These are phyloP conservation scores for Glutinoglossum americanum DNA, from an alignment of 495 filamentous ascomycete genomes.

Conservation along the genomic window DNA sequence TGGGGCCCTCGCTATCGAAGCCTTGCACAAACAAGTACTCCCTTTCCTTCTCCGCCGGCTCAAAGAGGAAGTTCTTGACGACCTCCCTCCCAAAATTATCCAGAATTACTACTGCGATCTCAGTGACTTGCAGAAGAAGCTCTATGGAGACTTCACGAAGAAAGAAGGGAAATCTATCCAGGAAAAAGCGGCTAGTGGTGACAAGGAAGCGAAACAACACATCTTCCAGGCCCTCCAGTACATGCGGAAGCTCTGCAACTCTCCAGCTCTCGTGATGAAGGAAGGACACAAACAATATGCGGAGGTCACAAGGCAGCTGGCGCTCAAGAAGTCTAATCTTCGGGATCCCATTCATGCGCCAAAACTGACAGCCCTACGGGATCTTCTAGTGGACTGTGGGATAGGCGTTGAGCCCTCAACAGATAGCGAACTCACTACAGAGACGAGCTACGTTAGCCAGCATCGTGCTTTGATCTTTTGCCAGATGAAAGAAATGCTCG, in stretches of 20 bases:
- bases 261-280: conserved; percentile 84
- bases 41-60: conserved; percentile 90
- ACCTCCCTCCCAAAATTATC: conserved; percentile 92
- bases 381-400: conserved; percentile 84
- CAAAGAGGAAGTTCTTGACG: conserved; percentile 93
- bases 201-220: conserved; percentile 87
- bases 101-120: conserved; percentile 99
- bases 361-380: conserved; percentile 71
- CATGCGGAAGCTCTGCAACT: conserved; percentile 98
- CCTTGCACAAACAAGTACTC: conserved; percentile 89
- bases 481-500: conserved; percentile 98
- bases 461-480: conserved; percentile 95
- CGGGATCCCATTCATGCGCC: conserved; percentile 77
- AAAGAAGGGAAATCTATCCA: conserved; percentile 69
- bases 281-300: conserved; percentile 80
- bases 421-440: conserved; percentile 37
- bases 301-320: conserved; percentile 53
- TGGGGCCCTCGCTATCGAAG: conserved; percentile 87
- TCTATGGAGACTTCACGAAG: conserved; percentile 91
- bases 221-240: conserved; percentile 99
- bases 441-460: conserved; percentile 66
- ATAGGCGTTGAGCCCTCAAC: conserved; percentile 49
- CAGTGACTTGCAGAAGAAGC: conserved; percentile 77
- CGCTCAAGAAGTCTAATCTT: conserved; percentile 48
- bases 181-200: conserved; percentile 51